Base-by-base conservation (phyloP, 1,284 basidiomycete species). In the Cryptococcus hybrid region DNA sequence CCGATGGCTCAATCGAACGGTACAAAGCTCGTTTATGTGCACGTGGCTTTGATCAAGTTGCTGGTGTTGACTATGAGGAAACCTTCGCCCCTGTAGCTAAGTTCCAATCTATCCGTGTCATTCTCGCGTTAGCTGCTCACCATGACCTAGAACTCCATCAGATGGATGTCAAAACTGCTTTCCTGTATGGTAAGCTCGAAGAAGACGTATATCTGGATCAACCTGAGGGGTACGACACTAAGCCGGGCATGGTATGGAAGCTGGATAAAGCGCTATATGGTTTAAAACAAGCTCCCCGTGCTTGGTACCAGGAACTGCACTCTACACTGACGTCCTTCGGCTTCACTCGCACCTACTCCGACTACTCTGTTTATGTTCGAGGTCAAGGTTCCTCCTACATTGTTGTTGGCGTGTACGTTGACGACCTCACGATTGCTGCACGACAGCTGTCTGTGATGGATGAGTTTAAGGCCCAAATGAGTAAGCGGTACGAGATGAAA, bases 131-230 rank as follows among this genome's bases (percentile, higher is more conserved):
- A 3, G 80, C 77, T 8, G 77, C 79, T 7, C 13, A 53, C 24
- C 24, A 2, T 48, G 70, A 75, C 46, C 80, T 79, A 71, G 74
- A 79, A n/a, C 53, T 79, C 1, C 67, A 76, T 34, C 79, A 81
- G 45, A 66, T 82, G 3, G 80, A 85, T 57, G 69, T 84, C 47
- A 80, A 81, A 40, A 81, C 77, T 0, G 82, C 82, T 0, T 84
- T 79, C 60, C 71, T 83, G 0, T 79, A 82, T 62, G 80, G 79
- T 1, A 44, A 69, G 0, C 70, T 84, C 0, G 68, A 80, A 0
- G 78, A 82, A 48, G 67, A 70, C 1, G 67, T 81, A 38, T 80
- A 76, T 63, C 69, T 80, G 61, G 45, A 60, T 5, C 63, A 62
- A 2, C 77, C 77, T 0, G 53, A 60, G 7, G 70, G 67, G 1